Conservation (phyloP, 1,284 basidiomycete genomes). For the Moesziomyces sp. region DNA sequence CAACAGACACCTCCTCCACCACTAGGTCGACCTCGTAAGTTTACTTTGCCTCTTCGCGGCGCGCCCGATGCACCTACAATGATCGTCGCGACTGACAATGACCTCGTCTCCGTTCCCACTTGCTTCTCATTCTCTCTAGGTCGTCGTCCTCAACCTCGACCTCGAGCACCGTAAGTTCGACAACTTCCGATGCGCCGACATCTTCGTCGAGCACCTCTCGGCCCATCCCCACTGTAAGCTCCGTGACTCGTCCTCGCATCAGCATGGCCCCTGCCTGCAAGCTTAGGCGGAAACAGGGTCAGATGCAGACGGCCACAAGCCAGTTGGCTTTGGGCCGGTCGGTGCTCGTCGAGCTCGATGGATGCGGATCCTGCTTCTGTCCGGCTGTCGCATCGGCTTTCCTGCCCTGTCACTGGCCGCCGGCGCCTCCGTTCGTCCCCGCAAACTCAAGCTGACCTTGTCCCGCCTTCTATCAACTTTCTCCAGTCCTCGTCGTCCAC, state of each 20-base stretch:
- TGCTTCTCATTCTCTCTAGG: not conserved
- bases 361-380: slow-evolving; percentile 5
- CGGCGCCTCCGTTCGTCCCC: not conserved
- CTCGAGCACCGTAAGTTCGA: slow-evolving; percentile 46
- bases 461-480: not conserved
- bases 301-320: slow-evolving; percentile 14
- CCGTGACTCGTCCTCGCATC: slow-evolving; percentile 20
- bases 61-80: too few species aligned
- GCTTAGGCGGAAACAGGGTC: slow-evolving; percentile 26
- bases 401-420: not conserved
- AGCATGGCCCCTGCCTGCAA: slow-evolving; percentile 24
- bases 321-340: not conserved
- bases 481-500: slow-evolving; percentile 16
- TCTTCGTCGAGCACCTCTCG: slow-evolving; percentile 27
- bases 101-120: not conserved
- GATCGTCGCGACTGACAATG: not conserved
- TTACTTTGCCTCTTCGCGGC: not conserved
- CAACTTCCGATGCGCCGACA: slow-evolving; percentile 13
- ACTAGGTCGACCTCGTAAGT: slow-evolving; percentile 18
- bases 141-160: slow-evolving; percentile 15
- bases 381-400: not conserved
- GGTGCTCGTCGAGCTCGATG: slow-evolving; percentile 1
- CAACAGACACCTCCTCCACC: slow-evolving; percentile 14
- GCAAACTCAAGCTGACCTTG: not conserved
- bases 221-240: slow-evolving; percentile 35